These are phyloP conservation scores for Claviceps monticola DNA, from an alignment of 2,329 filamentous ascomycete species.

Conservation along the genomic window DNA sequence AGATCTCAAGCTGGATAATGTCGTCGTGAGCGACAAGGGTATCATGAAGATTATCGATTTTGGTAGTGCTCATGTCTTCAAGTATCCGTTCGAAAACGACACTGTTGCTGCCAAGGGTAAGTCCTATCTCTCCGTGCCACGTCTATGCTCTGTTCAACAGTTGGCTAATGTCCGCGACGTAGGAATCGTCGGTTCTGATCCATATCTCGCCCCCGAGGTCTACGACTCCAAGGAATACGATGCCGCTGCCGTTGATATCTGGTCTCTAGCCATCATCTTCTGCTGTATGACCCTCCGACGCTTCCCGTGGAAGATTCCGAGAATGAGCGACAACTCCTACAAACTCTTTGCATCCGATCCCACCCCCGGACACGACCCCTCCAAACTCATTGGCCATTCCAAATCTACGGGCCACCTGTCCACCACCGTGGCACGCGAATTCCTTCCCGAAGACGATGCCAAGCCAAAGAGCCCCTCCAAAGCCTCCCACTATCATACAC, in stretches of 20 bases:
- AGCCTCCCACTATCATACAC: constrained; percentile 1
- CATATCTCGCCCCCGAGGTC: constrained; percentile 91
- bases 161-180: constrained; percentile 6
- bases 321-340: constrained; percentile 85
- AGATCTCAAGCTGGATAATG: constrained; percentile 93
- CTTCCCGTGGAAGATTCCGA: constrained; percentile 94
- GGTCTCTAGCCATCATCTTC: constrained; percentile 96
- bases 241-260: constrained; percentile 85
- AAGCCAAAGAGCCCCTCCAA: constrained; percentile 12
- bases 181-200: constrained; percentile 70
- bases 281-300: constrained; percentile 94
- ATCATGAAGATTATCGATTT: constrained; percentile 99
- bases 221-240: constrained; percentile 92
- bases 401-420: constrained; percentile 30
- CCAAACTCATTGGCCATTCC: constrained; percentile 33
- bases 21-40: constrained; percentile 87
- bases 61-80: constrained; percentile 90
- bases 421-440: constrained; percentile 25
- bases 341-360: constrained; percentile 82
- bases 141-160: background rate
- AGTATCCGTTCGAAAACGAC: constrained; percentile 86
- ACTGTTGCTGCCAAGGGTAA: constrained; percentile 25
- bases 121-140: constrained; percentile 1
- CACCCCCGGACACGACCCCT: constrained; percentile 55
- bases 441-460: constrained; percentile 21